Evolutionary conservation across 2,329 filamentous ascomycete species (phyloP), one percentile per base, ranked within the genome.

Genomic region (Amylocarpus encephaloides): DNA sequence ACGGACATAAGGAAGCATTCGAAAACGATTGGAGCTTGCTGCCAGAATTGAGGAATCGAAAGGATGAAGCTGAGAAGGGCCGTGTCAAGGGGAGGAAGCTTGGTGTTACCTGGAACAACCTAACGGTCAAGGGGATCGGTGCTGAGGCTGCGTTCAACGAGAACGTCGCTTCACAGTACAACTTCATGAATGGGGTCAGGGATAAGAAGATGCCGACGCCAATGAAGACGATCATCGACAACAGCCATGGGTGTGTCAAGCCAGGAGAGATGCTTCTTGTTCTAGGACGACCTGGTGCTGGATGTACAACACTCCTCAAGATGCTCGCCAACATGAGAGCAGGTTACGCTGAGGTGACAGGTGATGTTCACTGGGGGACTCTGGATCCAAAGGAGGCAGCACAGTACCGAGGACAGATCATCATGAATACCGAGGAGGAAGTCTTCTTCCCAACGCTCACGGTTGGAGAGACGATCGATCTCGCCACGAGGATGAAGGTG

Each of bases 231-330:
- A 82, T 89, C 41, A 67, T 89, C 18, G 75, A 85, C 47, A 73
- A 79, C 58, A 79, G 76, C 50, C 78, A 82, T 62, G 85, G 85
- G 10, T 86, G 82, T 57, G 79, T 88, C 45, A 82, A 83, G 63
- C 83, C 84, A 0, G 85, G 83, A 16, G 83, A 87, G 66, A 86
- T 87, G 84, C 67, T 86, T 1, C 69, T 87, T 0, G 83, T 88
- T 0, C 71, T 88, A 0, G 85, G 85, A 2, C 74, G 83, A 1
- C 84, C 85, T 0, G 85, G 83, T 0, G 74, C 81, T 2, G 84
- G 84, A 32, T 89, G 85, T 64, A 86, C 84, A 0, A 85, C 84
- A 0, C 72, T 89, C 13, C 71, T 90, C 41, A 88, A 85, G 59
- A 73, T 85, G 59, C 71, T 89, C 5, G 74, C 82, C 45, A 88